Base-by-base conservation (phyloP, 768 basidiomycete genomes). In the Tubosaeta sp. region DNA sequence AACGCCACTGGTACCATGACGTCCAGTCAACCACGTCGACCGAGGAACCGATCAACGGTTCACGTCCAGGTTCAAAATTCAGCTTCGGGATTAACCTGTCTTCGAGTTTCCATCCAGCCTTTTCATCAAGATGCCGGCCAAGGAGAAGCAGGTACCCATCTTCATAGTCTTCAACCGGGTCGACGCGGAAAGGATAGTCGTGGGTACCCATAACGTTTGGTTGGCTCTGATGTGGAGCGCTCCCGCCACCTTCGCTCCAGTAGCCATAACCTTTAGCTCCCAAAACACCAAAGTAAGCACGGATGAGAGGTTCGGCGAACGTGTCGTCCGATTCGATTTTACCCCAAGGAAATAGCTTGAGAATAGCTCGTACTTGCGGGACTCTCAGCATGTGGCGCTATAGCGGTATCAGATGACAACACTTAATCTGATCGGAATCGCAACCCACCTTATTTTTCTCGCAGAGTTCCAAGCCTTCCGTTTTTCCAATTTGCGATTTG, bases 1-100 rank as follows among this genome's bases (percentile, higher is more conserved):
- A 65, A 32, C 77, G 71, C 77, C 76, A 77, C 42, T 67, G 53
- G 57, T 77, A 73, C 63, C 75, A 78, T 19, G 71, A 70, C 29
- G 61, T 64, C 77, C 77, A 79, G 49, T 68, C 71, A 24, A 59
- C 55, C 29, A 73, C 58, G 19, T 68, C 62, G 27, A 46, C 59
- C 44, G 64, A 52, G 53, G 67, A 56, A 57, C 56, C 51, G 12
- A 68, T 61, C 29, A 45, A 43, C 2, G 58, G 66, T 44, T 72
- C 68, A 25, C 59, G 52, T 14, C 57, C 59, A 30, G 59, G 53
- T 35, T 59, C 55, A 18, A 66, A 67, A 39, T 64, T 60, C n/a
- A 67, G 56, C 34, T 63, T 60, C 41, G 74, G 71, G 24, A 72
- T 67, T 1, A 73, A 53, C 43, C 59, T 59, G n/a, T 62, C 61